These are phyloP conservation scores for Penicillium olsonii DNA, from an alignment of 2,329 filamentous ascomycete genomes.

Conservation along the genomic window DNA sequence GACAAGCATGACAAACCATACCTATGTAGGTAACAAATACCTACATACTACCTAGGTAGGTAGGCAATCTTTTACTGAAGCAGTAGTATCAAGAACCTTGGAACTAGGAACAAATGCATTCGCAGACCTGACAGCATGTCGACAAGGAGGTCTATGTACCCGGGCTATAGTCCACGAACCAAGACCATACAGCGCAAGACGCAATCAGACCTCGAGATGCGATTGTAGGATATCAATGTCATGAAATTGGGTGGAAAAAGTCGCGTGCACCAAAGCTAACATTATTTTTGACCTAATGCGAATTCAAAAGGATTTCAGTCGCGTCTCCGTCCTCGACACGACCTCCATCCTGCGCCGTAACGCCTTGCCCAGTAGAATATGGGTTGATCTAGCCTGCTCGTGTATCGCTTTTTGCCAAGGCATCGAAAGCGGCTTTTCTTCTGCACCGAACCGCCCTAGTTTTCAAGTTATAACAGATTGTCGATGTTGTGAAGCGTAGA, in stretches of 20 bases:
- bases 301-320: slow-evolving; percentile 22
- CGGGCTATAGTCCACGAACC: too few relatives aligned
- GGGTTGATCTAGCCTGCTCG: slow-evolving; percentile 30
- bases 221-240: not conserved
- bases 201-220: too few relatives aligned
- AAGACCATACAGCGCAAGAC: too few relatives aligned
- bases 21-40: too few relatives aligned
- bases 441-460: slow-evolving; percentile 13
- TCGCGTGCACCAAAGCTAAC: slow-evolving; percentile 12
- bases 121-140: too few relatives aligned
- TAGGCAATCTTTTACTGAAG: too few relatives aligned
- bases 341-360: slow-evolving; percentile 44
- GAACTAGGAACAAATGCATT: too few relatives aligned
- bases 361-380: slow-evolving; percentile 41
- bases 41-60: too few relatives aligned
- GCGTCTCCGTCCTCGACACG: slow-evolving; percentile 30
- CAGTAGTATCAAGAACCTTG: too few relatives aligned
- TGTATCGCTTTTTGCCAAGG: slow-evolving; percentile 20
- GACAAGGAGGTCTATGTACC: too few relatives aligned
- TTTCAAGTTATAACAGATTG: slow-evolving; percentile 22
- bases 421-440: slow-evolving; percentile 10
- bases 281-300: slow-evolving; percentile 22
- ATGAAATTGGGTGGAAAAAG: slow-evolving; percentile 2
- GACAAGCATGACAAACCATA: too few relatives aligned
- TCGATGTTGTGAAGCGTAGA: slow-evolving; percentile 25